Percentiles rank a stretch among this genome's conserved stretches.
Evolutionary conservation across 2,329 filamentous ascomycete species (phyloP).

Genomic region (Microdochium paspali): DNA sequence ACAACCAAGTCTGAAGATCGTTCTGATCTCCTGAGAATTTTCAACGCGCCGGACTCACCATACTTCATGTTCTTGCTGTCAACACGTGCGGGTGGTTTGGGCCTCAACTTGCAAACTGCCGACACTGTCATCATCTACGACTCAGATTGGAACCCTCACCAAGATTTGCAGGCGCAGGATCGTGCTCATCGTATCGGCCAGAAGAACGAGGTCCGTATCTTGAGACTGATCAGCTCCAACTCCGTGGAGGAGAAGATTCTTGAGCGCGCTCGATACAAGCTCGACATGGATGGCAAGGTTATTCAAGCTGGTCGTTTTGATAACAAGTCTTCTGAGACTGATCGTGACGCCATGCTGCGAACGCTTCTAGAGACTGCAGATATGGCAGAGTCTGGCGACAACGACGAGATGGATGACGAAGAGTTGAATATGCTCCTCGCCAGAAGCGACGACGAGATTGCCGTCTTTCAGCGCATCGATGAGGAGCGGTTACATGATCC

Average conservation of each 20-base stretch:
- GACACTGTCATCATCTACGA: conserved; percentile 99
- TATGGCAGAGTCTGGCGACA: conserved; percentile 58
- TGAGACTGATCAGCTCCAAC: conserved; percentile 90
- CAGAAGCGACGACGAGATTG: conserved; percentile 72
- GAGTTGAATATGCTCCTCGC: conserved; percentile 93
- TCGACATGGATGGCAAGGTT: conserved; percentile 99
- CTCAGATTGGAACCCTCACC: conserved; percentile 98
- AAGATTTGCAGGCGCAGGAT: conserved; percentile 98
- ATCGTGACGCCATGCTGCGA: conserved; percentile 92
- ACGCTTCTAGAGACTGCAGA: conserved; percentile 83
- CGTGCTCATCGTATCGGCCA: conserved; percentile 99
- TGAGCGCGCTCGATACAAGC: conserved; percentile 92
- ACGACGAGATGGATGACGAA: conserved; percentile 98
- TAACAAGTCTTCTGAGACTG: conserved; percentile 97
- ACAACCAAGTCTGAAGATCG: conserved; percentile 97
- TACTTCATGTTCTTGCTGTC: conserved; percentile 99
- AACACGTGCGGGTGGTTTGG: conserved; percentile 93
- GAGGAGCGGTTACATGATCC: conserved; percentile 58
- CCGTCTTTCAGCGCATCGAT: conserved; percentile 74
- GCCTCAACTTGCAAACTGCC: conserved; percentile 92
- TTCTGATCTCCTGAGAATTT: conserved; percentile 77
- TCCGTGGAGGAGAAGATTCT: conserved; percentile 98
- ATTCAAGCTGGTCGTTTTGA: conserved; percentile 99
- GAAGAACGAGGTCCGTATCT: conserved; percentile 97
- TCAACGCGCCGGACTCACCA: conserved; percentile 82